Evolutionary conservation across 2,329 filamentous ascomycete species (phyloP).

Genomic region (Coniochaeta pulveracea): DNA sequence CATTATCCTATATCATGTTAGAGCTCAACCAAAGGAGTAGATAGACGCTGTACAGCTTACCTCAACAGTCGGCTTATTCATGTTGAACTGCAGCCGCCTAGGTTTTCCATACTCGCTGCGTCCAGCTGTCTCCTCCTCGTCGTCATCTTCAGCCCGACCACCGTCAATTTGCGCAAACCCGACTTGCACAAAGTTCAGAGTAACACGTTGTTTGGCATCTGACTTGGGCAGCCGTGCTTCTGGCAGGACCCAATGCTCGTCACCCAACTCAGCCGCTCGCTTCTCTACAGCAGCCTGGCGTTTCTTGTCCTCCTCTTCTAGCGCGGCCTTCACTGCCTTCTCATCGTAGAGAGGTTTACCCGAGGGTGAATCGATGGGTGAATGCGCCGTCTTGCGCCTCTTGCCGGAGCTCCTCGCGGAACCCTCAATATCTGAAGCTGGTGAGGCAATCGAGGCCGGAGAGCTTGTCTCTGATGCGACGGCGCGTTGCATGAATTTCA

Average conservation of each 20-base stretch:
- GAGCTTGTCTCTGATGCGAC: constrained; percentile 44
- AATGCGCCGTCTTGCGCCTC: constrained; percentile 42
- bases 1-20: not conserved
- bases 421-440: constrained; percentile 33
- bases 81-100: constrained; percentile 18
- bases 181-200: constrained; percentile 48
- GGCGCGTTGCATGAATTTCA: constrained; percentile 97
- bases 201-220: constrained; percentile 20
- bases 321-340: constrained; percentile 48
- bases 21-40: too few relatives aligned
- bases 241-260: constrained; percentile 64
- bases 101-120: constrained; percentile 8
- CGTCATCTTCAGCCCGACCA: constrained; percentile 16
- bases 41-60: not conserved
- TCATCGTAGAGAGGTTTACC: constrained; percentile 40
- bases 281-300: constrained; percentile 49
- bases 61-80: constrained; percentile 15
- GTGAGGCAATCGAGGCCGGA: constrained; percentile 26
- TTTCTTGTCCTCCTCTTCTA: constrained; percentile 57
- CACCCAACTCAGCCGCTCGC: constrained; percentile 50
- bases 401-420: too few relatives aligned
- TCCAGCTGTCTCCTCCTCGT: constrained; percentile 17
- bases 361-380: constrained; percentile 24
- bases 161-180: constrained; percentile 39
- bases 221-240: constrained; percentile 33